Base-by-base conservation (phyloP, 768 basidiomycete species). In the Termitomyces titanicus region DNA sequence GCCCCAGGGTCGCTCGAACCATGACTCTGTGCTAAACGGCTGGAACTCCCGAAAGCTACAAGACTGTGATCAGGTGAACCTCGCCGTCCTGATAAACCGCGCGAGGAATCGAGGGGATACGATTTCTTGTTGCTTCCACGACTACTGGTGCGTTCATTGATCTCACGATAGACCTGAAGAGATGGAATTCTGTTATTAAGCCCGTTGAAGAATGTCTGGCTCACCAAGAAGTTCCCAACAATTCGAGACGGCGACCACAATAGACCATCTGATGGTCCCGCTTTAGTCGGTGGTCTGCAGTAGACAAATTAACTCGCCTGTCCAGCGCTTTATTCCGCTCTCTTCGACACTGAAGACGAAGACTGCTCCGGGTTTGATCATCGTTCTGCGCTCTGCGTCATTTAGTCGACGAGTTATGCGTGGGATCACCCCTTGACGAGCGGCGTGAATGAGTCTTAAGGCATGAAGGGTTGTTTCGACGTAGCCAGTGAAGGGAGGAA, bases 341-440 rank as follows among this genome's bases (percentile, higher is more conserved):
- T 92, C 89, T 63, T 90, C 86, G 64, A 92, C 91, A 66, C 89
- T 89, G 72, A 92, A 94, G 47, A 94, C 85, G 66, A 92, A 94
- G 15, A 93, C 84, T 46, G 91, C 88, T 10, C 81, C 81, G 34
- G 79, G 78, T 65, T 78, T 79, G 67, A 83, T 81, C 81, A 83
- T 88, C 47, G 68, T 79, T 66, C 73, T 72, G 31, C 86, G 81
- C 64, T 94, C 90, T n/a, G 84, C 76, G 64, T 93, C 90, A 65
- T 91, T 90, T 64, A 93, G 78, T 25, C 91, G 80, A 34, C 92
- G 80, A n/a, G 88, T 90, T 55, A 93, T 88, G 37, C 89, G 80
- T 33, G 89, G 89, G 47, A 92, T 86, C 62, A 87, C 75, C 24
- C 91, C 90, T 59, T 86, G 81, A 45, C 87, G 78, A 51, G 89